Evolutionary conservation across 2,329 filamentous ascomycete species (phyloP), one percentile per base, ranked within the genome.

Genomic region (Xylaria sp.): DNA sequence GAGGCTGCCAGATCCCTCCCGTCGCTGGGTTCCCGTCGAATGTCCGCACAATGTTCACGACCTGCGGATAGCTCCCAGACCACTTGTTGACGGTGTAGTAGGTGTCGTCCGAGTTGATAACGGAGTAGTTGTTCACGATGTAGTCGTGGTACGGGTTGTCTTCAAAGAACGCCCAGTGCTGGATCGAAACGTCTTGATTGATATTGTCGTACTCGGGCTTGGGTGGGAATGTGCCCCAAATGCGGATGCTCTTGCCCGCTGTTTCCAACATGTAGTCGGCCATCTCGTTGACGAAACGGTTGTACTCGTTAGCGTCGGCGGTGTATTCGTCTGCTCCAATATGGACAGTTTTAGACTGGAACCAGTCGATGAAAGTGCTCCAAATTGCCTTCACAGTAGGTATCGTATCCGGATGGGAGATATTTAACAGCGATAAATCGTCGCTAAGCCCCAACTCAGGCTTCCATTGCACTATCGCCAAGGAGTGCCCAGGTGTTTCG

Each of bases 381-480:
- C 81, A 84, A 44, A 83, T 79, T 0, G 74, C 70, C 61, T 83
- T 72, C 64, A 84, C 73, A 0, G 77, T 76, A 0, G 80, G 77
- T 34, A 83, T 76, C 0, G 81, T 78, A 1, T 81, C 78, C 0
- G 81, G 80, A 51, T 84, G 74, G 0, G 78, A 77, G 42, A 85
- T 74, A 54, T 85, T 84, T 4, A 86, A 68, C 47, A 84, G 68
- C 42, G 79, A 81, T 4, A 77, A 66, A 49, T 80, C 76, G 11
- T 56, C 64, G 2, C 69, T 64, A 9, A 83, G 69, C 0, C 76
- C 81, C 16, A 85, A 66, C 55, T 84, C 74, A 0, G 82, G 82
- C 56, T 79, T 82, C 82, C 83, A 86, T 60, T 85, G 81, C 0
- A 79, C 79, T 20, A 86, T 76, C 4, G 77, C 76, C 1, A 86